These are phyloP conservation scores for Aciculosporium take DNA, from an alignment of 2,329 filamentous ascomycete species.

Conservation along the genomic window DNA sequence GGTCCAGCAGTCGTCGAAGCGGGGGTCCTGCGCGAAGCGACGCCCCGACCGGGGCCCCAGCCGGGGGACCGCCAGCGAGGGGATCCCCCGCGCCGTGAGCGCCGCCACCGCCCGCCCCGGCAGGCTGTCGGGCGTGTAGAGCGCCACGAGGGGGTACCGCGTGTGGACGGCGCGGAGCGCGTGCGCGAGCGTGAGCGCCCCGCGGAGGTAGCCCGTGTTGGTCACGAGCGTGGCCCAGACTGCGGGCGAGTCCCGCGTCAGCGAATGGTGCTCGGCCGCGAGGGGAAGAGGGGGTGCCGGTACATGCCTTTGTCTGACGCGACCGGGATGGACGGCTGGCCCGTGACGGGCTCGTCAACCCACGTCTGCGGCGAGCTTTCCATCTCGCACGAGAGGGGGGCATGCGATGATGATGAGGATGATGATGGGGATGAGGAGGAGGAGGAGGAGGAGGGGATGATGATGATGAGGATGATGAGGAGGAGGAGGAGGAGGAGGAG, in stretches of 20 bases:
- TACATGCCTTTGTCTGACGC: conserved; percentile 5
- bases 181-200: conserved; percentile 68
- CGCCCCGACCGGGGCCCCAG: conserved; percentile 51
- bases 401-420: too few relatives aligned
- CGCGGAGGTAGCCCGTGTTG: conserved; percentile 67
- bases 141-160: conserved; percentile 64
- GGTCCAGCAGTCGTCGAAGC: conserved; percentile 84
- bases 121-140: conserved; percentile 72
- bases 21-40: conserved; percentile 62
- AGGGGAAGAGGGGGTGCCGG: too few relatives aligned
- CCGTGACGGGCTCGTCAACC: too few relatives aligned
- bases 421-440: too few relatives aligned
- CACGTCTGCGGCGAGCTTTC: too few relatives aligned
- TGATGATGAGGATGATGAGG: too few relatives aligned
- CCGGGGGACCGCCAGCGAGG: conserved; percentile 55
- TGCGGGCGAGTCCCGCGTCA: too few relatives aligned
- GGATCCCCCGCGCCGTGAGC: conserved; percentile 54
- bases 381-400: too few relatives aligned
- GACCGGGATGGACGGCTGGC: neutral
- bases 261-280: neutral
- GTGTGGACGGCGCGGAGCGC: conserved; percentile 52
- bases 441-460: too few relatives aligned
- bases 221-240: conserved; percentile 85
- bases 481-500: too few relatives aligned
- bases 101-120: conserved; percentile 53